These are phyloP conservation scores for Opeltia flavorubescens DNA, from an alignment of 495 filamentous ascomycete species.

Conservation along the genomic window DNA sequence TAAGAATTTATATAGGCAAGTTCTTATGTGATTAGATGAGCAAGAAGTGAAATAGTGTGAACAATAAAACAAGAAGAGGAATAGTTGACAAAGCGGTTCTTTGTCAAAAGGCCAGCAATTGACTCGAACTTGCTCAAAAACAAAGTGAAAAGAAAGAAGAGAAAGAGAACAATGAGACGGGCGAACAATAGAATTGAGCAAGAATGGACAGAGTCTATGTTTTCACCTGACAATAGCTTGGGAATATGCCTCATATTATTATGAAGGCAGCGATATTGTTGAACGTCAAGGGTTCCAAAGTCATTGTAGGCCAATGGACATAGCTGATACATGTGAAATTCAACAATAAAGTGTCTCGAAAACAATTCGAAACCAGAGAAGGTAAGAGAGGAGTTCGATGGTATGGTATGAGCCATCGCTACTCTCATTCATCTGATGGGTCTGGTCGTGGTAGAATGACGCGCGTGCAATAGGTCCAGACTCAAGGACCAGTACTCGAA, in stretches of 20 bases:
- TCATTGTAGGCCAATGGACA: not conserved
- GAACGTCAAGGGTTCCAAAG: not conserved
- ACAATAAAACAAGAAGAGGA: conserved; percentile 2
- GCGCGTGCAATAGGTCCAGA: not conserved
- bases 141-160: not conserved
- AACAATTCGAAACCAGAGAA: not conserved
- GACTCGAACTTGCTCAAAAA: not conserved
- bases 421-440: not conserved
- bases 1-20: too few species aligned
- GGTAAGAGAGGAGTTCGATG: not conserved
- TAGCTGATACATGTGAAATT: not conserved
- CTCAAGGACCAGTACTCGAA: not conserved
- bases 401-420: not conserved
- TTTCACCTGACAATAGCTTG: not conserved
- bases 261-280: not conserved
- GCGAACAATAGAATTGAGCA: not conserved
- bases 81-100: not conserved
- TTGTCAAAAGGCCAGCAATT: not conserved
- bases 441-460: not conserved
- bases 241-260: not conserved
- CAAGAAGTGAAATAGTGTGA: not conserved
- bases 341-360: not conserved
- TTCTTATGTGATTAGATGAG: not conserved
- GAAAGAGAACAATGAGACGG: not conserved
- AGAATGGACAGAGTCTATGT: not conserved